phyloP scores from a whole-genome alignment of 2,329 filamentous ascomycete genomes.

The Alternaria sp. region DNA sequence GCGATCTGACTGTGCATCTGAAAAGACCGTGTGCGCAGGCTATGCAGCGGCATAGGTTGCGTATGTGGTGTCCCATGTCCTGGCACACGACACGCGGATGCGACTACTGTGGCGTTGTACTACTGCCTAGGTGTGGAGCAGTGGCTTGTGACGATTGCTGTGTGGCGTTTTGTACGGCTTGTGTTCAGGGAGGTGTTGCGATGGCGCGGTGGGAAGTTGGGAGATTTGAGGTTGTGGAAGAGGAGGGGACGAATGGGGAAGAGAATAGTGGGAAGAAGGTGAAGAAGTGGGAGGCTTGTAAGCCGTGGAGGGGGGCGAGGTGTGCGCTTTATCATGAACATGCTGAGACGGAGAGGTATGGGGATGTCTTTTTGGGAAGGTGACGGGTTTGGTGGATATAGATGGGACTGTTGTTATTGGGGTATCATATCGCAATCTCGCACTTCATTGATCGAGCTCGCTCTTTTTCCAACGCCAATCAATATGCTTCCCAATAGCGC shows the following conservation, averaged over 20 bases:
- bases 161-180: slow-evolving; percentile 50
- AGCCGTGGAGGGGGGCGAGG: slow-evolving; percentile 46
- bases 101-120: slow-evolving; percentile 43
- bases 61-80: slow-evolving; percentile 49
- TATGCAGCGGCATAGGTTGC: slow-evolving; percentile 50
- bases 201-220: slow-evolving; percentile 43
- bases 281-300: slow-evolving; percentile 45
- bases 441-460: neutral
- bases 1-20: slow-evolving; percentile 55
- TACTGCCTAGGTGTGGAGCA: slow-evolving; percentile 50
- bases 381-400: slow-evolving; percentile 11
- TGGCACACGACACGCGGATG: slow-evolving; percentile 47
- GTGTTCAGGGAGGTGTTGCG: slow-evolving; percentile 44
- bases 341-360: slow-evolving; percentile 45
- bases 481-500: neutral
- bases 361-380: slow-evolving; percentile 39
- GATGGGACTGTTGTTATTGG: neutral
- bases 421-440: neutral
- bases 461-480: neutral
- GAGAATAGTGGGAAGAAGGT: slow-evolving; percentile 33
- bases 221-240: slow-evolving; percentile 14
- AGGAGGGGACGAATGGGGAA: slow-evolving; percentile 27
- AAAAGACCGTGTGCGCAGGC: slow-evolving; percentile 55
- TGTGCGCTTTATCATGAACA: slow-evolving; percentile 50
- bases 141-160: slow-evolving; percentile 51